A percentile compares a stretch with the other conserved stretches of the same genome.
Evolutionary conservation across 2,329 filamentous ascomycete species (phyloP).

Genomic region (Trichothecium roseum): DNA sequence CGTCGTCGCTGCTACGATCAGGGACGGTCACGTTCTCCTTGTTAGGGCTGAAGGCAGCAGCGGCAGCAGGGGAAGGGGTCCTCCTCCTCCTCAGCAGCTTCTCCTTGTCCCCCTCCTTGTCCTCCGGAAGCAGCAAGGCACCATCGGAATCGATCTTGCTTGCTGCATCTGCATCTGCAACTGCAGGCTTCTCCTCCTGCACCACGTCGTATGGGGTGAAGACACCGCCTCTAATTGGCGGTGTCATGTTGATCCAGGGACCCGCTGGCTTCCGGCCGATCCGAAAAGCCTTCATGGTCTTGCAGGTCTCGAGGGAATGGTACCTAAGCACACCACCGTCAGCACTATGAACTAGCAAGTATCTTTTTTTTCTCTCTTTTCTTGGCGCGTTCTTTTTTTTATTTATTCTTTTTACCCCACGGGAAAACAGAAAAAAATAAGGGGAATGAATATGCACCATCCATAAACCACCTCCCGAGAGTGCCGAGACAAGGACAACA

Average conservation of each 20-base stretch:
- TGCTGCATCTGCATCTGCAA: neutral
- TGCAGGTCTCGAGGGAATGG: constrained; percentile 41
- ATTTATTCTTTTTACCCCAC: too few species aligned
- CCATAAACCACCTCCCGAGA: too few species aligned
- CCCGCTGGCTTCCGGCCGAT: constrained; percentile 44
- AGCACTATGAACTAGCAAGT: constrained; percentile 1
- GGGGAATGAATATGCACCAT: too few species aligned
- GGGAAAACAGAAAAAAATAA: too few species aligned
- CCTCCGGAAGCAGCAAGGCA: neutral
- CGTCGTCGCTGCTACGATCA: too few species aligned
- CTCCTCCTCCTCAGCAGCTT: too few species aligned
- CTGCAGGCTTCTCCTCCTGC: neutral
- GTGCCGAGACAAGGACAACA: too few species aligned
- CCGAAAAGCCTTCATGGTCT: constrained; percentile 48
- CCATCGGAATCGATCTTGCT: neutral
- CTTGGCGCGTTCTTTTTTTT: neutral
- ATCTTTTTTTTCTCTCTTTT: neutral
- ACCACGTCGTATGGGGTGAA: constrained; percentile 11
- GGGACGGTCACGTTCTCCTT: too few species aligned
- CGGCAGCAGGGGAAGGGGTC: too few species aligned
- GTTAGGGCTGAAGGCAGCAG: too few species aligned
- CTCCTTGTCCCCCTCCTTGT: neutral
- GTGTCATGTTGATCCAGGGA: constrained; percentile 47
- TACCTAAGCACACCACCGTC: constrained; percentile 34
- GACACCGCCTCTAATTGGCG: constrained; percentile 45